Conservation (phyloP, 2,329 filamentous ascomycete genomes). For the Elsinoe fawcettii region DNA sequence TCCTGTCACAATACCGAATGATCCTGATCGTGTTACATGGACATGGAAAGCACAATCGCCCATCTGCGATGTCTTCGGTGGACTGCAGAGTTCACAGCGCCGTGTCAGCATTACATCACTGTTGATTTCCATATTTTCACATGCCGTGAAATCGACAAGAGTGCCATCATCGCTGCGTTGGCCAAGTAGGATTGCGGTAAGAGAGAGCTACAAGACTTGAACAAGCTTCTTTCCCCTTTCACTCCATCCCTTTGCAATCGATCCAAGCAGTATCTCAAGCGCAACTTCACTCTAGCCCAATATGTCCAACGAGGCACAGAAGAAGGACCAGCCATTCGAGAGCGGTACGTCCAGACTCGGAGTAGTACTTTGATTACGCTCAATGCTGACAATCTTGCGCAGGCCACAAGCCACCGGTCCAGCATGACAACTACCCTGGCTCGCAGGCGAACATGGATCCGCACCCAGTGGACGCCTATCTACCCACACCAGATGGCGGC, state of each 20-base stretch:
- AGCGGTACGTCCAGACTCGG: neutral
- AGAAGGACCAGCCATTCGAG: conserved; percentile 11
- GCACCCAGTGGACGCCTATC: conserved; percentile 53
- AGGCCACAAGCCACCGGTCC: conserved; percentile 9
- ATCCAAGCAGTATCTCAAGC: neutral
- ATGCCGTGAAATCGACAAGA: neutral
- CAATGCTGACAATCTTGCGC: neutral
- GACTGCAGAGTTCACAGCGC: neutral
- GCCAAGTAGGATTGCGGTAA: neutral
- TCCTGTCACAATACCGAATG: too few relatives aligned
- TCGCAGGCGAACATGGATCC: conserved; percentile 49
- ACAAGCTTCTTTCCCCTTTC: neutral
- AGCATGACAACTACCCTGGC: conserved; percentile 34
- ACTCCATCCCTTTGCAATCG: neutral
- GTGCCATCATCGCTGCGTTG: conserved; percentile 5
- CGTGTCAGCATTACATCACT: conserved; percentile 11
- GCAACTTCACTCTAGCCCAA: neutral
- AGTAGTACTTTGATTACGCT: neutral
- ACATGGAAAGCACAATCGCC: too few relatives aligned
- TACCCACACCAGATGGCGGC: conserved; percentile 61
- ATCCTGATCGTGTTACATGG: too few relatives aligned
- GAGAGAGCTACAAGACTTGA: neutral
- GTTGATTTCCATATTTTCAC: neutral
- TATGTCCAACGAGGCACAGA: neutral
- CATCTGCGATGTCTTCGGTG: too few relatives aligned